phyloP scores from a whole-genome alignment of 2,329 filamentous ascomycete species.

The Calonectria hawksworthii region DNA sequence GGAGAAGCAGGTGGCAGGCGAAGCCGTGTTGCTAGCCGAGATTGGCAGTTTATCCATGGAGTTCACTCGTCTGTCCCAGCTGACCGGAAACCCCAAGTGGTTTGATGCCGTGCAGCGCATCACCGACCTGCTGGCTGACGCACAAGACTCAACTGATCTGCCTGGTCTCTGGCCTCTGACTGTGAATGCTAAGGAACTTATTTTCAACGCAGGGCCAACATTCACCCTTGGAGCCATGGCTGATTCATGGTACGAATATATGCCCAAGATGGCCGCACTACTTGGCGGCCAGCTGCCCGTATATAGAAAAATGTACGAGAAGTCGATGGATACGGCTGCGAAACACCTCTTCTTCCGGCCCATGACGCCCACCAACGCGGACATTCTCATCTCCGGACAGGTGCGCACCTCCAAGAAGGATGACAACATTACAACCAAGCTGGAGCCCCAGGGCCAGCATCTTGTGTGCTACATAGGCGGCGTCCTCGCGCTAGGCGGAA shows the following conservation, averaged over 20 bases:
- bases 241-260: conserved; percentile 81
- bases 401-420: conserved; percentile 40
- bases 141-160: conserved; percentile 75
- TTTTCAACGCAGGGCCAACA: conserved; percentile 39
- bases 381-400: conserved; percentile 68
- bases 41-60: conserved; percentile 79
- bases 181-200: conserved; percentile 40
- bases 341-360: conserved; percentile 74
- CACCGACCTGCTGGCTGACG: conserved; percentile 74
- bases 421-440: conserved; percentile 35
- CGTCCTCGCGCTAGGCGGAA: conserved; percentile 63
- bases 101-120: conserved; percentile 79
- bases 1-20: conserved; percentile 46
- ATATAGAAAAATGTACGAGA: conserved; percentile 70
- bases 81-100: conserved; percentile 81
- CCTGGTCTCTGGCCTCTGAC: conserved; percentile 79
- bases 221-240: conserved; percentile 66
- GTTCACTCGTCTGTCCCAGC: conserved; percentile 79
- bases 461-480: conserved; percentile 67
- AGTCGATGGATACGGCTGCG: conserved; percentile 68
- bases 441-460: conserved; percentile 57
- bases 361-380: conserved; percentile 66
- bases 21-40: conserved; percentile 59
- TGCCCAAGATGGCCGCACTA: conserved; percentile 87
- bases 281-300: conserved; percentile 68